Evolutionary conservation across 768 basidiomycete species (phyloP).

Genomic region (Leccinum rimulosum): DNA sequence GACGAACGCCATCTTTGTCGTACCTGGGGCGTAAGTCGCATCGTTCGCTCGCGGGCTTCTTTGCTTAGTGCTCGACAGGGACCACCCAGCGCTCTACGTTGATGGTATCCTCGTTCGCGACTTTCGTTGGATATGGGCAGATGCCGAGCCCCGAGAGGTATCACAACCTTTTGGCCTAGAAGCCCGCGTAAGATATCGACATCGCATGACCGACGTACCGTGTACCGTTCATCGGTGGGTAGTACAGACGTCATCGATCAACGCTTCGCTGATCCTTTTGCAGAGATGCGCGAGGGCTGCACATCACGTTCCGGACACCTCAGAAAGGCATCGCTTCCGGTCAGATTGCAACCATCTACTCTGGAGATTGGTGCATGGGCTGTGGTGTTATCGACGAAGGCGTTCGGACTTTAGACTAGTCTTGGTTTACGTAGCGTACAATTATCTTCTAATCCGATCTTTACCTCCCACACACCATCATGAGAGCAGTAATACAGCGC

Average conservation of each 20-base stretch:
- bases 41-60: neutral
- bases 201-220: constrained; percentile 55
- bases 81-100: constrained; percentile 57
- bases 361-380: constrained; percentile 78
- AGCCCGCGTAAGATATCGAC: constrained; percentile 61
- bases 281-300: constrained; percentile 27
- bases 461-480: constrained; percentile 27
- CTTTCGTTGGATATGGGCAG: constrained; percentile 79
- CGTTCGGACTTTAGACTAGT: constrained; percentile 3
- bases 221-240: constrained; percentile 54
- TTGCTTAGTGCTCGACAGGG: constrained; percentile 35
- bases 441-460: neutral
- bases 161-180: constrained; percentile 43
- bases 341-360: constrained; percentile 76
- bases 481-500: constrained; percentile 86
- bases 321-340: constrained; percentile 73
- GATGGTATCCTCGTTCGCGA: constrained; percentile 38
- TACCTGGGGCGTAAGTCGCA: constrained; percentile 60
- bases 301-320: constrained; percentile 54
- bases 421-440: neutral
- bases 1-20: constrained; percentile 71
- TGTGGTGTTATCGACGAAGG: constrained; percentile 62
- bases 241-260: neutral
- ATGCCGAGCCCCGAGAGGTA: constrained; percentile 49
- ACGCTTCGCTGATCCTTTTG: constrained; percentile 6